These are phyloP conservation scores for Trametes villosa DNA, from an alignment of 768 basidiomycete species.

Conservation along the genomic window DNA sequence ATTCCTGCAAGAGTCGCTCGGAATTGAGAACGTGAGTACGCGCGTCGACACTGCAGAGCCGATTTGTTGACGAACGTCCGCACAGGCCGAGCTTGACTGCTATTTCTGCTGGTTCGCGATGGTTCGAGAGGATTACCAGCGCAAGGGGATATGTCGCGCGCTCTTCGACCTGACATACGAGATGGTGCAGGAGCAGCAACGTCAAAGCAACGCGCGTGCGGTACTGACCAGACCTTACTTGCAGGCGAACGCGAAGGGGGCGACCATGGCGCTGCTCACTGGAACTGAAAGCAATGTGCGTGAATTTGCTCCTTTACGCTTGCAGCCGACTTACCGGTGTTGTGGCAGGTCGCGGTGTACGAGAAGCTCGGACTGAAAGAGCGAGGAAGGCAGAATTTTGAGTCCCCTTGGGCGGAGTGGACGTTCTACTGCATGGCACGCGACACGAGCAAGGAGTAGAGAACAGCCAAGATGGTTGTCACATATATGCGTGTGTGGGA, in stretches of 20 bases:
- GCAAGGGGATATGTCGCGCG: slow-evolving; percentile 16
- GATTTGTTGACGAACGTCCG: background rate
- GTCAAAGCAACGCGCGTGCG: background rate
- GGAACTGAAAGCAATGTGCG: background rate
- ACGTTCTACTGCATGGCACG: background rate
- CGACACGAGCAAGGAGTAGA: no score
- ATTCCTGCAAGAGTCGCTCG: background rate
- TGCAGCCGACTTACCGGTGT: background rate
- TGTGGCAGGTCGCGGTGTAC: background rate
- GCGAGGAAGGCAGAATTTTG: background rate
- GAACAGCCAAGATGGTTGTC: no score
- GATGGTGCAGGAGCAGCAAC: slow-evolving; percentile 4
- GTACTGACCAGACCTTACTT: no score
- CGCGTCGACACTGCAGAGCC: background rate
- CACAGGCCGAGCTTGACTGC: slow-evolving; percentile 9
- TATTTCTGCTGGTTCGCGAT: slow-evolving; percentile 25
- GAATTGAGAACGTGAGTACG: background rate
- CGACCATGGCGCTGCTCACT: background rate
- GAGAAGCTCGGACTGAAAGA: background rate
- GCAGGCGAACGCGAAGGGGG: background rate
- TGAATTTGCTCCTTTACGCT: background rate
- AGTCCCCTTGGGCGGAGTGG: background rate
- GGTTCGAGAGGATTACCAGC: slow-evolving; percentile 23
- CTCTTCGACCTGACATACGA: slow-evolving; percentile 14
- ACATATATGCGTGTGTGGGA: no score